Evolutionary conservation across 1,284 basidiomycete species (phyloP), one percentile per base, ranked within the genome.

Genomic region (Phaffia rhodozyma): DNA sequence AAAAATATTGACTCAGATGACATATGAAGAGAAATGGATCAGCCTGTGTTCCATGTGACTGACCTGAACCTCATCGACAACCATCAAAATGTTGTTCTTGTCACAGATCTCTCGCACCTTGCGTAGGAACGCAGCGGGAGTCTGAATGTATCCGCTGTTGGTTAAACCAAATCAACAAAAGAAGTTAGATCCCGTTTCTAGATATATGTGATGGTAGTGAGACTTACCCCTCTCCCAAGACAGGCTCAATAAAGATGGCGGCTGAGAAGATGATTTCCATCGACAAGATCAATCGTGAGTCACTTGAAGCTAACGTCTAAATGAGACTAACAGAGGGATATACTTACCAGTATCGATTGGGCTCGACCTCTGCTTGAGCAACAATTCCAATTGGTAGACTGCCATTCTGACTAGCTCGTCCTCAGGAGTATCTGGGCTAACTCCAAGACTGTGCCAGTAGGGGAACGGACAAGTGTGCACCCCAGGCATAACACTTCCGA

Each of bases 241-340:
- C 86, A 60, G 93, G 88, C 78, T 97, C 93, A 62, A 97, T 77
- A 68, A 97, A 77, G 73, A 97, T 87, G 27, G 91, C 91, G 4
- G 93, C 91, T 0, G 29, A 25, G 25, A 16, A 50, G 27, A 13
- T 16, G 25, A 30, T 2, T 43, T 43, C 13, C 4, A 34, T 34
- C 9, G 32, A 34, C 32, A 34, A 5, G n/a, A n/a, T n/a, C n/a
- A n/a, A n/a, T n/a, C n/a, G n/a, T n/a, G n/a, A n/a, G n/a, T n/a
- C n/a, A n/a, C n/a, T n/a, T n/a, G n/a, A n/a, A n/a, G n/a, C n/a
- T n/a, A n/a, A n/a, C n/a, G n/a, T n/a, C n/a, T n/a, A n/a, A n/a
- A n/a, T 16, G 29, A 38, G 43, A 21, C 2, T 53, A 50, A 25
- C 21, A 47, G 32, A 27, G 5, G 25, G 5, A 47, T 32, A n/a